Conservation (phyloP, 225 moss, liverwort and hornwort genomes). For the Polytrichum formosum region DNA sequence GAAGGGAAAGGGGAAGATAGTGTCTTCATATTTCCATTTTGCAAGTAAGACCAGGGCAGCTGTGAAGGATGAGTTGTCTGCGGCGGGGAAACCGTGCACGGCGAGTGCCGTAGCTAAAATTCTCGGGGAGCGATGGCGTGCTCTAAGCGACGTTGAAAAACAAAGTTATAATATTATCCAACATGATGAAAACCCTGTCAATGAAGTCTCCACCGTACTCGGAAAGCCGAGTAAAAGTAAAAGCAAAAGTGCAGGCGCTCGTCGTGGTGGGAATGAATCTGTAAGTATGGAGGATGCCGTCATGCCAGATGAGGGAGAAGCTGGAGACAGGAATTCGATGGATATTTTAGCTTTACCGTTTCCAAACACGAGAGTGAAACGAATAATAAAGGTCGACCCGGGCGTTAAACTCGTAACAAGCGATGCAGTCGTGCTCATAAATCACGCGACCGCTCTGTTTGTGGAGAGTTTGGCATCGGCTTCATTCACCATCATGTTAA, state of each 20-base stretch:
- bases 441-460: slow-evolving; percentile 53
- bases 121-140: slow-evolving; percentile 7
- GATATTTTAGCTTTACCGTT: slow-evolving; percentile 34
- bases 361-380: slow-evolving; percentile 60
- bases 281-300: neutral
- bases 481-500: slow-evolving; percentile 42
- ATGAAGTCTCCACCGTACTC: neutral
- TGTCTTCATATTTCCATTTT: slow-evolving; percentile 11
- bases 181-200: neutral
- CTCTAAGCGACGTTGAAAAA: slow-evolving; percentile 11
- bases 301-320: slow-evolving; percentile 6
- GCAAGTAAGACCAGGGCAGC: slow-evolving; percentile 7
- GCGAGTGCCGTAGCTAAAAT: slow-evolving; percentile 10
- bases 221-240: slow-evolving; percentile 2
- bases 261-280: neutral
- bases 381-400: slow-evolving; percentile 64
- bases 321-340: neutral
- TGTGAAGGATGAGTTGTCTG: slow-evolving; percentile 12
- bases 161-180: neutral
- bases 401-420: slow-evolving; percentile 52
- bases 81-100: slow-evolving; percentile 1
- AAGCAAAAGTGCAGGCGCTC: neutral
- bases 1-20: slow-evolving; percentile 5
- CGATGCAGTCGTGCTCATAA: slow-evolving; percentile 49
- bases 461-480: slow-evolving; percentile 53